Percentiles rank a stretch among this genome's conserved stretches.
phyloP scores from a whole-genome alignment of 192 early-diverging fungal species.

The Backusella luteola region DNA sequence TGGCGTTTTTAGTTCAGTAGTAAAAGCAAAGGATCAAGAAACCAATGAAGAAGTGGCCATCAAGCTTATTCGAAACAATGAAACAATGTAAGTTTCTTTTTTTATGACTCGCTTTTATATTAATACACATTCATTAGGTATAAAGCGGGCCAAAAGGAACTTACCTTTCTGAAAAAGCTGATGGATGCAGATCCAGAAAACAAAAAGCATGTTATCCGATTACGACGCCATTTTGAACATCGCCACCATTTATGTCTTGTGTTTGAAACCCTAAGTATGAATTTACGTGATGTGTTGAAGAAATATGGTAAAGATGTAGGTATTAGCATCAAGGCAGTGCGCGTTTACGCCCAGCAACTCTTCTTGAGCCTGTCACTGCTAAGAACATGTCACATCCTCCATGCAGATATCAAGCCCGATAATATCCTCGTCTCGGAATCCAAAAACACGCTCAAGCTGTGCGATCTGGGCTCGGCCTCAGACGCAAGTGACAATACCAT shows the following conservation, averaged over 20 bases:
- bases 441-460: constrained; percentile 82
- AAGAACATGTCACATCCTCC: constrained; percentile 79
- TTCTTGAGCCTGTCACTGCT: constrained; percentile 82
- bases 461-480: constrained; percentile 92
- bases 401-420: constrained; percentile 98
- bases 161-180: constrained; percentile 86
- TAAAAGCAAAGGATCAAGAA: constrained; percentile 79
- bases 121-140: constrained; percentile 48
- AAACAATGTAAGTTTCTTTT: constrained; percentile 67
- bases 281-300: constrained; percentile 89
- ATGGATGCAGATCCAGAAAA: constrained; percentile 82
- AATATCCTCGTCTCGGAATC: constrained; percentile 90
- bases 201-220: constrained; percentile 85
- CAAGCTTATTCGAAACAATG: constrained; percentile 95
- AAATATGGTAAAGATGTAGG: constrained; percentile 94
- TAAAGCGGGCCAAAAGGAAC: constrained; percentile 85
- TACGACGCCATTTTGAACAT: constrained; percentile 87
- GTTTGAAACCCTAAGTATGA: constrained; percentile 92
- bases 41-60: constrained; percentile 86
- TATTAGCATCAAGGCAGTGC: constrained; percentile 90
- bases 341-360: constrained; percentile 88
- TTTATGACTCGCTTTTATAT: neutral
- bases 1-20: constrained; percentile 95
- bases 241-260: constrained; percentile 89
- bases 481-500: constrained; percentile 88